Base-by-base conservation (phyloP, 2,329 filamentous ascomycete species). In the Harringtonia aguacate region DNA sequence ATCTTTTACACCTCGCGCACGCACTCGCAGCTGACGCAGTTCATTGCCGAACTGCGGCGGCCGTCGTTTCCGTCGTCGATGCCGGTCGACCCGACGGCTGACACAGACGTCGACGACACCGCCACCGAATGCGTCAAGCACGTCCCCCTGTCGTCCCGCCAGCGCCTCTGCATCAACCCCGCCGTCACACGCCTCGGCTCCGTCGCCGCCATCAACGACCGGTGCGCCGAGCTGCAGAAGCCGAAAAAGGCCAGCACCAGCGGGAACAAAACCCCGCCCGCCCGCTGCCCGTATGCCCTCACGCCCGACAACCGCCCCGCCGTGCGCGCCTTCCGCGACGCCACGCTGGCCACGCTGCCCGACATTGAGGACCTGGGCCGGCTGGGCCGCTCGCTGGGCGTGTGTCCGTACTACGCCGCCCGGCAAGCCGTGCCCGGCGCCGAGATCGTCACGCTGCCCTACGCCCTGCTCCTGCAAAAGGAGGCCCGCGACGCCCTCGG, bases 351-450 rank as follows among this genome's bases (percentile, higher is more conserved):
- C 1, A 87, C 77, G 1, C 75, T 98, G 8, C 83, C 86, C 3
- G 92, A 98, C 56, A 97, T 98, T 44, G 92, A 98, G 60, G 92
- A 98, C 54, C 70, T 97, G 33, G 81, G 82, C 18, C 68, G 70
- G 14, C 67, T 97, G 2, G 92, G 92, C 4, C 85, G 81, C 54
- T 76, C 81, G 40, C 69, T 95, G 28, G 77, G 81, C 0, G 75
- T 97, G 6, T 98, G 92, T 58, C 90, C 92, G 0, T 98, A 98
- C 60, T 98, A 98, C 62, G 89, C 90, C n/a, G 90, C 90, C 0
- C 75, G 92, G 39, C 75, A 84, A 3, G 84, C 86, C 0, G 81
- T 94, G n/a, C 79, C 81, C 17, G 76, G 82, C 10, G 84, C 86
- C 34, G 89, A 95, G 70, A 87, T 98, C 43, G 74, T 98, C 22